Conservation (phyloP, 805 yeast genomes). For the Tetrapisispora phaffii region DNA sequence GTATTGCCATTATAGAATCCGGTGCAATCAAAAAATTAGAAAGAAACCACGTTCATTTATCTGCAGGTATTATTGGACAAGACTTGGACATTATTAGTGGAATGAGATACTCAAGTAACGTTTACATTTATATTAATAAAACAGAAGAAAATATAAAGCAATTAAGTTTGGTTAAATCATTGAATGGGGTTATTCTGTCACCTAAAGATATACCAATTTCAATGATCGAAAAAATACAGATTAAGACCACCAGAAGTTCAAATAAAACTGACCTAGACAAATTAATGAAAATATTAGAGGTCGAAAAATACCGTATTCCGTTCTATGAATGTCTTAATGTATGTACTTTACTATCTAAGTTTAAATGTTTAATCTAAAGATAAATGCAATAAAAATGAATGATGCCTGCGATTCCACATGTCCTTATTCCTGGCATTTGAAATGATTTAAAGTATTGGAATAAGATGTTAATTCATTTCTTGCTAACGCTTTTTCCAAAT, state of each 20-base stretch:
- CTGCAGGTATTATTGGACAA: conserved; percentile 43
- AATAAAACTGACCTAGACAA: not conserved
- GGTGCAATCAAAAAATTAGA: conserved; percentile 60
- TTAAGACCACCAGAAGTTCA: conserved; percentile 5
- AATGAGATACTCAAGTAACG: conserved; percentile 45
- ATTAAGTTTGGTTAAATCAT: conserved; percentile 44
- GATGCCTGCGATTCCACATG: too few relatives aligned
- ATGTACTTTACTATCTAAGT: too few relatives aligned
- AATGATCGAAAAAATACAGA: conserved; percentile 17
- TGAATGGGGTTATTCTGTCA: conserved; percentile 66
- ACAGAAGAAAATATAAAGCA: conserved; percentile 34
- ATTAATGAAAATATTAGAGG: conserved; percentile 2
- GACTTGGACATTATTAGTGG: conserved; percentile 56
- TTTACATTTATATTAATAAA: conserved; percentile 54
- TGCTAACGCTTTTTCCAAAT: conserved; percentile 17
- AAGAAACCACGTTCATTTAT: conserved; percentile 81
- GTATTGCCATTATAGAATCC: conserved; percentile 37
- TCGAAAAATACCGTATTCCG: conserved; percentile 3
- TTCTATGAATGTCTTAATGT: too few relatives aligned
- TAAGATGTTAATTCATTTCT: conserved; percentile 13
- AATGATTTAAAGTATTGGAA: conserved; percentile 1
- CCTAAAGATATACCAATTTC: conserved; percentile 39
- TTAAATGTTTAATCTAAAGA: too few relatives aligned
- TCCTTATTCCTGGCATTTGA: not conserved
- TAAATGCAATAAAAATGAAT: too few relatives aligned